Conservation (phyloP, 2,329 filamentous ascomycete species). For the Trichoderma breve region DNA sequence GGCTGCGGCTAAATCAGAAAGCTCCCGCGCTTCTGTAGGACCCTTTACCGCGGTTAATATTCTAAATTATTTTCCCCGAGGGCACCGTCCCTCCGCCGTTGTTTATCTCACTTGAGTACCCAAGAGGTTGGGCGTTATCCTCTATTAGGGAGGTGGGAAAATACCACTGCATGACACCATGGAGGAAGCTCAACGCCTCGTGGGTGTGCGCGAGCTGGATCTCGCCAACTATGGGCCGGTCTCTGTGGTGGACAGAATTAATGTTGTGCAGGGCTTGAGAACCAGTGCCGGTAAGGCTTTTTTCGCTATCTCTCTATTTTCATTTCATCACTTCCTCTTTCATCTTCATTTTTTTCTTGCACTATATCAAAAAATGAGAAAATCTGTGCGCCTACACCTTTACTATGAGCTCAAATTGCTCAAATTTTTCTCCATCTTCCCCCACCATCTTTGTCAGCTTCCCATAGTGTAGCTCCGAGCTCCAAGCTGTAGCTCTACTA, state of each 20-base stretch:
- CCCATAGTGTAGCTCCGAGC: neutral
- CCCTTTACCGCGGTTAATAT: slow-evolving; percentile 17
- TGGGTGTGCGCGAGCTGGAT: slow-evolving; percentile 47
- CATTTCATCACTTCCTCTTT: too few species aligned
- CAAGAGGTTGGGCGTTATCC: neutral
- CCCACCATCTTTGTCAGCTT: neutral
- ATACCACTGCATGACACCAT: slow-evolving; percentile 5
- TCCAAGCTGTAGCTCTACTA: neutral
- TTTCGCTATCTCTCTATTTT: too few species aligned
- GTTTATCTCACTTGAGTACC: neutral
- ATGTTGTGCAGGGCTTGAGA: slow-evolving; percentile 56
- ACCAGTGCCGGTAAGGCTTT: slow-evolving; percentile 57
- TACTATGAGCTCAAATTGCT: neutral
- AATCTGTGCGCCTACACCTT: neutral
- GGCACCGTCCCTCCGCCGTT: neutral
- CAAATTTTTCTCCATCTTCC: neutral
- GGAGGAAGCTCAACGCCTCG: slow-evolving; percentile 18
- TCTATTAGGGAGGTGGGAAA: slow-evolving; percentile 15
- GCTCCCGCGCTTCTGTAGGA: slow-evolving; percentile 9
- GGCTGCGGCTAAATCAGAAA: slow-evolving; percentile 11
- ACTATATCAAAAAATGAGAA: neutral
- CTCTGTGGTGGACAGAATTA: slow-evolving; percentile 54
- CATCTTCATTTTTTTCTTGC: neutral
- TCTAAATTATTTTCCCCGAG: slow-evolving; percentile 2
- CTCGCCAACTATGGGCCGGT: slow-evolving; percentile 47